Evolutionary conservation across 164 flowering plant genomes (phyloP).

Genomic region (Aristolochia californica): DNA sequence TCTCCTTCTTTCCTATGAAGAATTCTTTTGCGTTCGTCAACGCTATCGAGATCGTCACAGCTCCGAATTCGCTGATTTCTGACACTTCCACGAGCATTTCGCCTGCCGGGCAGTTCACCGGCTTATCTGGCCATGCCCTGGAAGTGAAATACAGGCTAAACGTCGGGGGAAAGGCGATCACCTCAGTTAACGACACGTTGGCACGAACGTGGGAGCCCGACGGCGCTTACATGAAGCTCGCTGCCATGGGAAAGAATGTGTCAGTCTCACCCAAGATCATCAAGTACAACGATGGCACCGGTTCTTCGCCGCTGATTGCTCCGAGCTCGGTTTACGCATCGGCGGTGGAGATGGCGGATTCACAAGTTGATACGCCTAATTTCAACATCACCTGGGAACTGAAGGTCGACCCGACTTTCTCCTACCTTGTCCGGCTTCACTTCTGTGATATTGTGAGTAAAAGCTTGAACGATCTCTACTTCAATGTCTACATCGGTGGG

Average conservation of each 20-base stretch:
- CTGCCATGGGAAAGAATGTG: conserved; percentile 31
- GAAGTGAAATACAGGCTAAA: conserved; percentile 52
- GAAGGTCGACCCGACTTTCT: conserved; percentile 40
- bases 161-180: conserved; percentile 51
- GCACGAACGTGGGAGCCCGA: conserved; percentile 63
- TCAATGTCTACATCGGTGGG: conserved; percentile 63
- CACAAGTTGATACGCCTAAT: conserved; percentile 21
- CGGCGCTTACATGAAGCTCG: conserved; percentile 21
- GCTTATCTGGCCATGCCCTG: conserved; percentile 31
- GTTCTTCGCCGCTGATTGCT: conserved; percentile 36
- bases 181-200: conserved; percentile 55
- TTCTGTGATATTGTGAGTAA: conserved; percentile 85
- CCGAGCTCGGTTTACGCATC: conserved; percentile 59
- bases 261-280: conserved; percentile 28
- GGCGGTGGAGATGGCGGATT: conserved; percentile 50
- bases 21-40: conserved; percentile 60
- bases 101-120: conserved; percentile 30
- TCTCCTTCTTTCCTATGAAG: conserved; percentile 47
- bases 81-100: conserved; percentile 39
- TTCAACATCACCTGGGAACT: conserved; percentile 73
- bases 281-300: conserved; percentile 23
- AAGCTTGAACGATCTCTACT: conserved; percentile 48
- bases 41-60: conserved; percentile 69
- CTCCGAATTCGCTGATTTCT: conserved; percentile 47
- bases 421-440: conserved; percentile 62